Conservation (phyloP, 2,329 filamentous ascomycete species). For the Boeremia lycopersici region DNA sequence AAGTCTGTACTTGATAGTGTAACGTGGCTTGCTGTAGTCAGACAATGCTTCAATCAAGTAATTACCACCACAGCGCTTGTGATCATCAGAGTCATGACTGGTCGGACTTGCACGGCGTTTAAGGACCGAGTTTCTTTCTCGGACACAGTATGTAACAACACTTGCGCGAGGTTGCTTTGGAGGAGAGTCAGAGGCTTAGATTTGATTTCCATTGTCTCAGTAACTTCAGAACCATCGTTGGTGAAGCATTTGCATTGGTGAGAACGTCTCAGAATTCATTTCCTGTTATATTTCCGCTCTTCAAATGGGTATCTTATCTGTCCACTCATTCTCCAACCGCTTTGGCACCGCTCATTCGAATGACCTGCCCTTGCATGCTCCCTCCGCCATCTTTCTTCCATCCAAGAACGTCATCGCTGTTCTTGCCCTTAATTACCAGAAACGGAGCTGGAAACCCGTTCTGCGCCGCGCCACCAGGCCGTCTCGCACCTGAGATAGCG, state of each 20-base stretch:
- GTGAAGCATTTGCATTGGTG: too few species aligned
- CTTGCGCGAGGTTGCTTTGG: too few species aligned
- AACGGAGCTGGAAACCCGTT: slow-evolving; percentile 80
- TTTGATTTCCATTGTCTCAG: too few species aligned
- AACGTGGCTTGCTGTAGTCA: neutral
- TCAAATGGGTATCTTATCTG: neutral
- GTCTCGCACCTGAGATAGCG: slow-evolving; percentile 77
- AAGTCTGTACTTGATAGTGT: slow-evolving; percentile 58
- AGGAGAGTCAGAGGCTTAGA: too few species aligned
- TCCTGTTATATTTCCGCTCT: neutral
- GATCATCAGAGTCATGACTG: too few species aligned
- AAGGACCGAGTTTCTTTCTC: too few species aligned
- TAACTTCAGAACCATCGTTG: too few species aligned
- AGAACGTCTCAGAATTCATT: too few species aligned
- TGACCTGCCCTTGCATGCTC: slow-evolving; percentile 55
- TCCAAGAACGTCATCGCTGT: slow-evolving; percentile 70
- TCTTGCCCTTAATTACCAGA: slow-evolving; percentile 68
- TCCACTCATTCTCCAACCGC: slow-evolving; percentile 45
- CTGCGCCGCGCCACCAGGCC: slow-evolving; percentile 58
- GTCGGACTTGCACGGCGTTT: too few species aligned
- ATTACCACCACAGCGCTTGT: too few species aligned
- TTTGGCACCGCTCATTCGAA: slow-evolving; percentile 63
- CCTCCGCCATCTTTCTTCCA: slow-evolving; percentile 64
- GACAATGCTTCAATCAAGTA: too few species aligned
- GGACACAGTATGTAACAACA: too few species aligned